These are phyloP conservation scores for Wilcoxina mikolae DNA, from an alignment of 495 filamentous ascomycete genomes.

Conservation along the genomic window DNA sequence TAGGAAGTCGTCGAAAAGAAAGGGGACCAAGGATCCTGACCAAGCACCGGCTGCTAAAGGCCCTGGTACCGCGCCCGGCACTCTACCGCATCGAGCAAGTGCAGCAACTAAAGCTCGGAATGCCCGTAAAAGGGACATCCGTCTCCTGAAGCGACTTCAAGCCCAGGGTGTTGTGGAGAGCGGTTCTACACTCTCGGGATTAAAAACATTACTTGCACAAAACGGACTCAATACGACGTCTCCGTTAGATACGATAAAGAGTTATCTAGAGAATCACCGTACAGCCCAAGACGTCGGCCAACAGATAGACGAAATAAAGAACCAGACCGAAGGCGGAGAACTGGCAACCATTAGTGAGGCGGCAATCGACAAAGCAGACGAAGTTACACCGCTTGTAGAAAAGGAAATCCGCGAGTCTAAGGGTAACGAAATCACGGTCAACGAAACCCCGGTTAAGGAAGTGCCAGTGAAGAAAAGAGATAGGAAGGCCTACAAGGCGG, in stretches of 20 bases:
- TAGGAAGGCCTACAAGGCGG: neutral
- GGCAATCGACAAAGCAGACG: neutral
- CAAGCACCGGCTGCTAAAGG: constrained; percentile 4
- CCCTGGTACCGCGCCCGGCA: constrained; percentile 16
- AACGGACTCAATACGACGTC: neutral
- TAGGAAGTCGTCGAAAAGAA: neutral
- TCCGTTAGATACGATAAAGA: neutral
- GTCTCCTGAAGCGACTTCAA: constrained; percentile 11
- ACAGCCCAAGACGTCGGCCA: neutral
- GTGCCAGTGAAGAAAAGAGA: too few relatives aligned
- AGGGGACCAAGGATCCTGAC: neutral
- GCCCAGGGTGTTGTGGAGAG: constrained; percentile 7
- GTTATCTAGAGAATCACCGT: neutral
- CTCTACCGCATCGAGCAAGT: constrained; percentile 15
- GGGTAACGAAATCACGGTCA: neutral
- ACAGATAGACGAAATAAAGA: neutral
- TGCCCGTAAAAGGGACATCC: constrained; percentile 17
- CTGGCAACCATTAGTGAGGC: neutral
- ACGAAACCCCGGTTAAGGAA: too few relatives aligned
- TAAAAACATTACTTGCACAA: neutral
- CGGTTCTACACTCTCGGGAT: neutral
- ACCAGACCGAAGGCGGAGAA: neutral
- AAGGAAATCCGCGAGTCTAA: neutral
- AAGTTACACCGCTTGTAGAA: neutral
- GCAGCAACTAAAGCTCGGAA: constrained; percentile 17